phyloP scores from a whole-genome alignment of 202 grass and related monocot genomes.

The Sporobolus alterniflorus region DNA sequence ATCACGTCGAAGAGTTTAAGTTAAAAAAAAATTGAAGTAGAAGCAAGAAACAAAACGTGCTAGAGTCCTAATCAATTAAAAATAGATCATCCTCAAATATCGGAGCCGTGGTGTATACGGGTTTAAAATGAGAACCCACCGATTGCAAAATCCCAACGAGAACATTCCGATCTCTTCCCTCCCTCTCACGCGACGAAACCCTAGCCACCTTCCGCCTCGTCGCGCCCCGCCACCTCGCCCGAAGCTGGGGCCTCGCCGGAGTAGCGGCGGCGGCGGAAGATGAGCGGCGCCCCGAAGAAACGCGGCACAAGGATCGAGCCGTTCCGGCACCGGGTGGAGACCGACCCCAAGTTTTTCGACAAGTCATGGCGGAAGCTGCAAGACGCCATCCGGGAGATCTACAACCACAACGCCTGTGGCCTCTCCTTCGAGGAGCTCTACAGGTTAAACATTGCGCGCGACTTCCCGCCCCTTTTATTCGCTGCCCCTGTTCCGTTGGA shows the following conservation, averaged over 20 bases:
- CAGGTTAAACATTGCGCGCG: neutral
- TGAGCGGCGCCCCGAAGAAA: slow-evolving; percentile 35
- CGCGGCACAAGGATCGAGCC: slow-evolving; percentile 29
- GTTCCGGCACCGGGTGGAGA: slow-evolving; percentile 60
- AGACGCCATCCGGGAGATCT: slow-evolving; percentile 33
- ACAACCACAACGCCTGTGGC: no score
- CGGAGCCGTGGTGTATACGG: neutral
- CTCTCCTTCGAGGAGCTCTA: no score
- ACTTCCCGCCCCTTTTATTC: no score
- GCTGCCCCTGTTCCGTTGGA: neutral
- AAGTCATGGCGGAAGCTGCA: slow-evolving; percentile 53
- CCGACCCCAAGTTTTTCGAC: slow-evolving; percentile 67
- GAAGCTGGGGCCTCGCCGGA: slow-evolving; percentile 19
- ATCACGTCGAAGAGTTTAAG: no score
- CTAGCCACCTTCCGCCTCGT: neutral
- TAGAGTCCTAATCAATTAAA: neutral
- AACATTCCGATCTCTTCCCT: neutral
- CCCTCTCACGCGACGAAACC: slow-evolving; percentile 37
- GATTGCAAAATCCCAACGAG: slow-evolving; percentile 22
- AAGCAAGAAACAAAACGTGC: no score
- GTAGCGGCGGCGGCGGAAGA: neutral
- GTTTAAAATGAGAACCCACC: neutral
- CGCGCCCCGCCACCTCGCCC: neutral
- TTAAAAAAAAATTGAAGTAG: no score
- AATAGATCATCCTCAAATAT: neutral